phyloP scores from a whole-genome alignment of 1,139 yeast genomes.

The Debaryomycetaceae sp. region DNA sequence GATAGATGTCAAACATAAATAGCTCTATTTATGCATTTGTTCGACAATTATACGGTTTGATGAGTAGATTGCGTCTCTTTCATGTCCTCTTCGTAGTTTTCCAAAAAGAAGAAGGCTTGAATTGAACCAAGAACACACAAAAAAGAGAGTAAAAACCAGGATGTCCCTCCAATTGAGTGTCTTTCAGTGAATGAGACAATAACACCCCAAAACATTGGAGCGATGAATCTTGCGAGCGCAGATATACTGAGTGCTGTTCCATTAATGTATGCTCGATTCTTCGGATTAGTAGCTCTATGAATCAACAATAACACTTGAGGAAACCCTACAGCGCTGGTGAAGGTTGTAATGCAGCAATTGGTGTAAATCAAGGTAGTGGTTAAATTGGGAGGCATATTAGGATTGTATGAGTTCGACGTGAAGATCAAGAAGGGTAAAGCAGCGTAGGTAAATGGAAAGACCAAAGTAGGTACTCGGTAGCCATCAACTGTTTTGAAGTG shows the following conservation, averaged over 20 bases:
- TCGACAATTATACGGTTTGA: neutral
- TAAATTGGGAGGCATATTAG: constrained; percentile 20
- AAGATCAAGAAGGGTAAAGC: constrained; percentile 50
- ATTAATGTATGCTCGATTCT: constrained; percentile 49
- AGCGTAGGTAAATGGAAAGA: constrained; percentile 48
- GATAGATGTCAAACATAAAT: neutral
- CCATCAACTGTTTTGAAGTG: constrained; percentile 43
- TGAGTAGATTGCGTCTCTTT: neutral
- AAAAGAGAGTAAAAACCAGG: constrained; percentile 46
- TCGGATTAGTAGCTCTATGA: constrained; percentile 46
- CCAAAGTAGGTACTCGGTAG: constrained; percentile 34
- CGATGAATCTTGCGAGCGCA: constrained; percentile 55
- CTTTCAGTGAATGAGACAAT: constrained; percentile 48
- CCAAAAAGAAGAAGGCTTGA: constrained; percentile 31
- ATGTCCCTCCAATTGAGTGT: constrained; percentile 40
- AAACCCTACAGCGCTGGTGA: constrained; percentile 19
- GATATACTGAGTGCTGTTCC: constrained; percentile 48
- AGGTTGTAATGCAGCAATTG: constrained; percentile 28
- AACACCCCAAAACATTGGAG: constrained; percentile 58
- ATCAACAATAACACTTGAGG: constrained; percentile 36
- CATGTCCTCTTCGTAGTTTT: constrained; percentile 25
- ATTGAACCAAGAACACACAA: constrained; percentile 29
- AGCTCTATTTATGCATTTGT: too few species aligned
- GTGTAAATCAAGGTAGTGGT: constrained; percentile 21
- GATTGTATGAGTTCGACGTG: constrained; percentile 30